phyloP scores from a whole-genome alignment of 768 basidiomycete species.

The Paxillus involutus region DNA sequence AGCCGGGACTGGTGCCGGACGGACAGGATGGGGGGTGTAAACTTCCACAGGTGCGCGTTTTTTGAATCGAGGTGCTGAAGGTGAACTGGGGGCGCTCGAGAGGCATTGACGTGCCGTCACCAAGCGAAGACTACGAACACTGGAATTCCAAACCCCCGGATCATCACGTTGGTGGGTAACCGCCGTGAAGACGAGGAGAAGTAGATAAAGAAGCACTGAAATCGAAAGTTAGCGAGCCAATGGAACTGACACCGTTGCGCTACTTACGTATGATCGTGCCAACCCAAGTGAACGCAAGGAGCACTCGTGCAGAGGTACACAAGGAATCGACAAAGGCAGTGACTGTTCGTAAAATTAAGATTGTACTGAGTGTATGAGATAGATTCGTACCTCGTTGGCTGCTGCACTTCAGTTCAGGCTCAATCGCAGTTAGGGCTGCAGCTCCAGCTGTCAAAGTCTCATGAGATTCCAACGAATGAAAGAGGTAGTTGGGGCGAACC shows the following conservation, averaged over 20 bases:
- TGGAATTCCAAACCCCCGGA: slow-evolving; percentile 49
- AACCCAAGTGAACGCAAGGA: slow-evolving; percentile 63
- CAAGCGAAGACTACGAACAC: slow-evolving; percentile 45
- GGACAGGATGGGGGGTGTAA: slow-evolving; percentile 44
- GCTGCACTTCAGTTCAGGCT: slow-evolving; percentile 41
- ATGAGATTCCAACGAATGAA: slow-evolving; percentile 5
- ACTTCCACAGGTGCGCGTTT: slow-evolving; percentile 36
- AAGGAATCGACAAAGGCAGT: background rate
- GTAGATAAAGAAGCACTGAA: slow-evolving; percentile 60
- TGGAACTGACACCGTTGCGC: background rate
- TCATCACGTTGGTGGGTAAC: slow-evolving; percentile 44
- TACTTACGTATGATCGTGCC: slow-evolving; percentile 42
- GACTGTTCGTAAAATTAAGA: slow-evolving; percentile 3
- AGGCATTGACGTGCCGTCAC: slow-evolving; percentile 27
- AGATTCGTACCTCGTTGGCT: slow-evolving; percentile 22
- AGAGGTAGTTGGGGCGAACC: slow-evolving; percentile 39
- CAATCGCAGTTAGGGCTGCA: slow-evolving; percentile 43
- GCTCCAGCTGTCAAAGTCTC: slow-evolving; percentile 46
- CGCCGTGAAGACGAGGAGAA: slow-evolving; percentile 45
- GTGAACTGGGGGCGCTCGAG: slow-evolving; percentile 37
- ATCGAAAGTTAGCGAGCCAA: slow-evolving; percentile 3
- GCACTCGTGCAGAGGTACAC: slow-evolving; percentile 55
- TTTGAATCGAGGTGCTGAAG: slow-evolving; percentile 35
- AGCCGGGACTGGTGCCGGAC: slow-evolving; percentile 29
- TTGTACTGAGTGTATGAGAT: background rate